phyloP scores from a whole-genome alignment of 768 basidiomycete genomes.

The Leucocoprinus leucothites region DNA sequence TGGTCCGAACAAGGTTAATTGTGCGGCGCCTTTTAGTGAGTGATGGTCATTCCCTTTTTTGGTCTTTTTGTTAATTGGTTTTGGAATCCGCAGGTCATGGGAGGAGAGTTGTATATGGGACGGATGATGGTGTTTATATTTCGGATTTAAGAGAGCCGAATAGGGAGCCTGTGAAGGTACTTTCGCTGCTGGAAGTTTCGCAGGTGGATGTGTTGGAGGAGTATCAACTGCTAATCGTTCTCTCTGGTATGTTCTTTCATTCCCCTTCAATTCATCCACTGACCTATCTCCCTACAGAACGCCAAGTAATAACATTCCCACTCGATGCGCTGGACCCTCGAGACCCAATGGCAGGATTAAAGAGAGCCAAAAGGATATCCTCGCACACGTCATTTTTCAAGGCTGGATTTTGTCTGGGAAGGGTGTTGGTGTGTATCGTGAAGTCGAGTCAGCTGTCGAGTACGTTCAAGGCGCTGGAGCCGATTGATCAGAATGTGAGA shows the following conservation, averaged over 20 bases:
- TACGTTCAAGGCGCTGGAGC: slow-evolving; percentile 96
- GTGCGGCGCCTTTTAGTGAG: slow-evolving; percentile 86
- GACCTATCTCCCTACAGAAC: slow-evolving; percentile 53
- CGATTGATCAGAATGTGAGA: slow-evolving; percentile 84
- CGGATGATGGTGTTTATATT: slow-evolving; percentile 94
- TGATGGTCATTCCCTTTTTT: slow-evolving; percentile 20
- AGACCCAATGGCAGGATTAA: slow-evolving; percentile 88
- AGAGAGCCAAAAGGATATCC: slow-evolving; percentile 92
- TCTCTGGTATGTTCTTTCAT: slow-evolving; percentile 71
- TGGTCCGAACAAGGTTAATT: slow-evolving; percentile 85
- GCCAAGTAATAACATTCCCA: slow-evolving; percentile 94
- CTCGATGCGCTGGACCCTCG: slow-evolving; percentile 87
- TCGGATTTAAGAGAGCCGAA: slow-evolving; percentile 78
- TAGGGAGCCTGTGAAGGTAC: slow-evolving; percentile 85
- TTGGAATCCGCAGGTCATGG: slow-evolving; percentile 59
- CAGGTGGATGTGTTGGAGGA: slow-evolving; percentile 98
- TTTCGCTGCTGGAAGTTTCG: slow-evolving; percentile 83
- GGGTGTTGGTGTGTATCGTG: slow-evolving; percentile 93
- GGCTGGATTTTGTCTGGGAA: slow-evolving; percentile 87
- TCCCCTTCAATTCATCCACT: neutral
- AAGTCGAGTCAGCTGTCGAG: slow-evolving; percentile 94
- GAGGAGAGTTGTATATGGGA: slow-evolving; percentile 89
- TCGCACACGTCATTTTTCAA: slow-evolving; percentile 99
- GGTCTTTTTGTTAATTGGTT: neutral
- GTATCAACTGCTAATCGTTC: slow-evolving; percentile 92